Conservation (phyloP, 179 eudicot genomes). For the Gypsophila paniculata region DNA sequence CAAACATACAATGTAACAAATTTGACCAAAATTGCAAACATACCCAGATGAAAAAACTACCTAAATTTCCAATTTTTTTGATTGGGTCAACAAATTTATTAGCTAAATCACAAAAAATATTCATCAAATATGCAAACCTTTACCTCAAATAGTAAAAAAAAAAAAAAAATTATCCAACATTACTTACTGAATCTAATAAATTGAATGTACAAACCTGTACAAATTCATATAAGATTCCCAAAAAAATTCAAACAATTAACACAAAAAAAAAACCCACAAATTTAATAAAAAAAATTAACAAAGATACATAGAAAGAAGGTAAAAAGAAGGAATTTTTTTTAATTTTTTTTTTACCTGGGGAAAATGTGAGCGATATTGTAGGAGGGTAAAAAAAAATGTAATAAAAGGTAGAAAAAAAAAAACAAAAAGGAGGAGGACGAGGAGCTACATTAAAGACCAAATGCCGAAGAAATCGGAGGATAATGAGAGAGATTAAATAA, state of each 20-base stretch:
- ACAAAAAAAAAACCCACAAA: constrained; percentile 8
- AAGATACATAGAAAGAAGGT: neutral
- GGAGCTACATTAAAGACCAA: neutral
- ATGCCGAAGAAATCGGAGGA: constrained; percentile 10
- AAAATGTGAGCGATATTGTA: neutral
- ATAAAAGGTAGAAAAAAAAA: neutral
- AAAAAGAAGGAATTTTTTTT: neutral
- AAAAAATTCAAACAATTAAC: neutral
- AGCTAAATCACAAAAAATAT: neutral
- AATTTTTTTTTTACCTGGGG: neutral
- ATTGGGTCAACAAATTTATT: neutral
- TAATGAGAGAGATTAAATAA: neutral
- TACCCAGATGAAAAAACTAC: neutral
- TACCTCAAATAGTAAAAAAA: neutral
- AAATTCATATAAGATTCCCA: neutral
- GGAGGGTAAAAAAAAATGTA: neutral
- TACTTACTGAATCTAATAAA: neutral
- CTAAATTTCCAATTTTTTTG: too few relatives aligned
- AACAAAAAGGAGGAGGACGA: too few relatives aligned
- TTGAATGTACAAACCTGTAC: neutral
- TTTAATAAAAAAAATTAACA: neutral
- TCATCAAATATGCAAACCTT: neutral
- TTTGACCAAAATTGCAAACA: neutral
- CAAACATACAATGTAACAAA: too few relatives aligned
- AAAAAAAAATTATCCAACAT: too few relatives aligned